phyloP scores from a whole-genome alignment of 1,139 yeast species.

The Yamadazyma taylorii region DNA sequence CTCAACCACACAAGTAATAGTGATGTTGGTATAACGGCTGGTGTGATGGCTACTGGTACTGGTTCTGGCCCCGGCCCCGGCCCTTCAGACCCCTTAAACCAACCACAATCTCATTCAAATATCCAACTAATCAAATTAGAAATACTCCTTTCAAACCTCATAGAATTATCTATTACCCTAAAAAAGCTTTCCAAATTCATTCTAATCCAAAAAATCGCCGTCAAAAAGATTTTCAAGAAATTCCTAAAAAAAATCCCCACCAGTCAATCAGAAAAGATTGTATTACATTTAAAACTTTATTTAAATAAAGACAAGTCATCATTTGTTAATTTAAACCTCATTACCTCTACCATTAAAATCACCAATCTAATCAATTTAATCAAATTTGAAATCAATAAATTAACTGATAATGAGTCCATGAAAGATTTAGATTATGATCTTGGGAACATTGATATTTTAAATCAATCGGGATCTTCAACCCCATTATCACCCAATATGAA shows the following conservation, averaged over 20 bases:
- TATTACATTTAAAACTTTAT: slow-evolving; percentile 36
- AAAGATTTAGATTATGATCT: background rate
- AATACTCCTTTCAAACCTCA: slow-evolving; percentile 33
- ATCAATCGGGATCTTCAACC: background rate
- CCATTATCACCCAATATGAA: slow-evolving; percentile 10
- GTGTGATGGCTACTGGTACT: too few species aligned
- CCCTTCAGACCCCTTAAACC: too few species aligned
- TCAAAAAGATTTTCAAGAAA: slow-evolving; percentile 78
- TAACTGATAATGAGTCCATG: slow-evolving; percentile 1
- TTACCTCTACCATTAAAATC: slow-evolving; percentile 49
- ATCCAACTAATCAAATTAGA: slow-evolving; percentile 22
- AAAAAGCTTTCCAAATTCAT: slow-evolving; percentile 74
- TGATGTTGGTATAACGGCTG: too few species aligned
- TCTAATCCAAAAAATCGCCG: slow-evolving; percentile 77
- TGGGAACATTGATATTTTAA: background rate
- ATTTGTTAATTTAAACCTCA: slow-evolving; percentile 64
- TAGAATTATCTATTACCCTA: slow-evolving; percentile 56
- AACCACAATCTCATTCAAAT: too few species aligned
- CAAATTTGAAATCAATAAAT: slow-evolving; percentile 19
- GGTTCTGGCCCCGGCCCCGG: too few species aligned
- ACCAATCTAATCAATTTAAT: slow-evolving; percentile 24
- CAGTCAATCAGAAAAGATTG: slow-evolving; percentile 33
- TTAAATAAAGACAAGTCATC: slow-evolving; percentile 47
- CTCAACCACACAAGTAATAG: too few species aligned
- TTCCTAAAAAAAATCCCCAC: slow-evolving; percentile 59